Evolutionary conservation across 1,284 basidiomycete species (phyloP).

Genomic region (Acaromyces ingoldii): DNA sequence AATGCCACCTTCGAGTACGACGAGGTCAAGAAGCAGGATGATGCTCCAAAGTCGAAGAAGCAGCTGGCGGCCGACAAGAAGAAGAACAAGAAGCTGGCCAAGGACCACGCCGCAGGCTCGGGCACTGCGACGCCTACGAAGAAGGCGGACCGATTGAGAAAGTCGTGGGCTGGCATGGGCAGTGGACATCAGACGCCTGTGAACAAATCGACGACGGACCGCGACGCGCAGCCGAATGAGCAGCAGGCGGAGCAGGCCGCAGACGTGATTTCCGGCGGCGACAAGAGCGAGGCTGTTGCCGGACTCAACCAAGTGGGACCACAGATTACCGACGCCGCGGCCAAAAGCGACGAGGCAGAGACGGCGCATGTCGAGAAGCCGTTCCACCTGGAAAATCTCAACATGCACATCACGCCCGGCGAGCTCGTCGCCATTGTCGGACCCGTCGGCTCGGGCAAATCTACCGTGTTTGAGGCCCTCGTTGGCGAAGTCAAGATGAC

Average conservation of each 20-base stretch:
- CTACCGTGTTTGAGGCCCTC: slow-evolving; percentile 41
- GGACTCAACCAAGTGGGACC: slow-evolving; percentile 12
- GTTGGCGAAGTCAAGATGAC: slow-evolving; percentile 47
- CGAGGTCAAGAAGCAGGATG: slow-evolving; percentile 28
- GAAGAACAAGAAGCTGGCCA: slow-evolving; percentile 1
- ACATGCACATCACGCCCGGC: slow-evolving; percentile 25
- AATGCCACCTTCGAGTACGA: slow-evolving; percentile 67
- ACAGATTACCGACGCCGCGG: slow-evolving; percentile 9
- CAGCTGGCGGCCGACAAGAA: slow-evolving; percentile 3
- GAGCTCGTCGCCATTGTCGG: slow-evolving; percentile 46
- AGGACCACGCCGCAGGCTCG: slow-evolving; percentile 4
- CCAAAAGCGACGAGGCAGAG: slow-evolving; percentile 10
- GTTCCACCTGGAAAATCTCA: slow-evolving; percentile 31
- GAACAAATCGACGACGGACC: background rate
- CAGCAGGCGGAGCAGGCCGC: slow-evolving; percentile 20
- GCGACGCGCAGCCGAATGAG: background rate
- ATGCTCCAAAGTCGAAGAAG: slow-evolving; percentile 13
- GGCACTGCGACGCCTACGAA: background rate
- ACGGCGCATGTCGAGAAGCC: slow-evolving; percentile 22
- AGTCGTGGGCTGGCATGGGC: background rate
- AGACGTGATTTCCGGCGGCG: slow-evolving; percentile 11
- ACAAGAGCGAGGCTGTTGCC: slow-evolving; percentile 16
- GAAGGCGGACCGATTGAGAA: slow-evolving; percentile 2
- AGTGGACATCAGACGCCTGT: slow-evolving; percentile 1
- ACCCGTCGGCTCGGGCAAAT: slow-evolving; percentile 48